These are phyloP conservation scores for Dactylellina sp. DNA, from an alignment of 2,329 filamentous ascomycete species.

Conservation along the genomic window DNA sequence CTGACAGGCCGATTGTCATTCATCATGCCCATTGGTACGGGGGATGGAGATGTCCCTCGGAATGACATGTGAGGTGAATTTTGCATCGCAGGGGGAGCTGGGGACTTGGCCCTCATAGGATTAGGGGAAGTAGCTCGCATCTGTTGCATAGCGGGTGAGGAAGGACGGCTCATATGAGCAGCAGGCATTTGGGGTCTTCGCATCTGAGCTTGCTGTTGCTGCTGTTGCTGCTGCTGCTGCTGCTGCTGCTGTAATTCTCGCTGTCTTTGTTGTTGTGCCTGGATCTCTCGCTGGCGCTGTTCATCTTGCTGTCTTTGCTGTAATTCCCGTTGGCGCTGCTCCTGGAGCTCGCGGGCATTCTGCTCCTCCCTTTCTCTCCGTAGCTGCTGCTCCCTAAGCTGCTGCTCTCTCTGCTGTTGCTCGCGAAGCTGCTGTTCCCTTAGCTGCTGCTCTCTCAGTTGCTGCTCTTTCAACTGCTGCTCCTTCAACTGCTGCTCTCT, in stretches of 20 bases:
- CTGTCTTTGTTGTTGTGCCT: conserved; percentile 45
- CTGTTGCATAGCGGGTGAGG: conserved; percentile 47
- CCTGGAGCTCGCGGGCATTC: conserved; percentile 48
- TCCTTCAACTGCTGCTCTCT: conserved; percentile 37
- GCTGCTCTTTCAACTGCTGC: conserved; percentile 48
- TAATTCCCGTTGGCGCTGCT: conserved; percentile 48
- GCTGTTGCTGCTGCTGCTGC: conserved; percentile 23
- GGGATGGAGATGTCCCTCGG: conserved; percentile 45
- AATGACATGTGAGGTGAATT: conserved; percentile 54
- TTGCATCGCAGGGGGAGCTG: conserved; percentile 39
- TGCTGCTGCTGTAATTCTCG: conserved; percentile 32
- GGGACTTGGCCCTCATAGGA: conserved; percentile 49
- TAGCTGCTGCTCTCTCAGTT: conserved; percentile 31
- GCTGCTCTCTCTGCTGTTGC: conserved; percentile 35
- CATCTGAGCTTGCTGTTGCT: conserved; percentile 53
- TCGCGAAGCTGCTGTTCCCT: conserved; percentile 31
- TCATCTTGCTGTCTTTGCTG: conserved; percentile 53
- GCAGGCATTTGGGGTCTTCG: conserved; percentile 53
- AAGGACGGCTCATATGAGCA: conserved; percentile 48
- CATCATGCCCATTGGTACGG: conserved; percentile 45
- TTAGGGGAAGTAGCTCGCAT: conserved; percentile 50
- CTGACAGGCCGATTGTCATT: conserved; percentile 54
- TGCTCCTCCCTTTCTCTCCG: conserved; percentile 44
- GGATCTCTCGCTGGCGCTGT: conserved; percentile 48
- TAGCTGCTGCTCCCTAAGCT: conserved; percentile 37